Evolutionary conservation across 164 flowering plant species (phyloP).

Genomic region (Vitis rotundifolia): DNA sequence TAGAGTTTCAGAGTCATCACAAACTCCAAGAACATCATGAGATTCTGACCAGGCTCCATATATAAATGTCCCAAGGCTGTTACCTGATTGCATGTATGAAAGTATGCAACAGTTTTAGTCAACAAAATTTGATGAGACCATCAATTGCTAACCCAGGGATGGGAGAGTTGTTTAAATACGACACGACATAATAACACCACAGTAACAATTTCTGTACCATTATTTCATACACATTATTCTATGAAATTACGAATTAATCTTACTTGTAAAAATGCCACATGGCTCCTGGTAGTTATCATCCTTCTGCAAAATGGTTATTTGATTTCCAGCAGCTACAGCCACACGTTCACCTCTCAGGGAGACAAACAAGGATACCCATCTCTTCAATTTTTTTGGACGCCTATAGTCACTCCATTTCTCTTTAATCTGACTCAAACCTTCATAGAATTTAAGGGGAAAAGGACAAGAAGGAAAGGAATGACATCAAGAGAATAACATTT

Average conservation of each 20-base stretch:
- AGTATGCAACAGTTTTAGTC: not conserved
- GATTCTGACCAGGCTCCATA: conserved; percentile 87
- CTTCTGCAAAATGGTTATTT: conserved; percentile 64
- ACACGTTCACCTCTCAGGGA: conserved; percentile 74
- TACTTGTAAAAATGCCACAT: conserved; percentile 69
- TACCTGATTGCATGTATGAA: conserved; percentile 39
- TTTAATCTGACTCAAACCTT: conserved; percentile 66
- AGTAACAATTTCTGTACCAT: not conserved
- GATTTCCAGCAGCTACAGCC: conserved; percentile 83
- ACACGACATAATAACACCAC: not conserved
- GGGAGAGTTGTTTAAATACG: not conserved
- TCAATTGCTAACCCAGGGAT: too few relatives aligned
- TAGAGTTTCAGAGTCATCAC: conserved; percentile 60
- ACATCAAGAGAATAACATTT: not conserved
- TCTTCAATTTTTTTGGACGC: conserved; percentile 47
- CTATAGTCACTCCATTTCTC: conserved; percentile 63
- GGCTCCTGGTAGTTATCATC: conserved; percentile 77
- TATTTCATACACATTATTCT: not conserved
- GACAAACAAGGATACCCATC: conserved; percentile 54
- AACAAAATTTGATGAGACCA: too few relatives aligned
- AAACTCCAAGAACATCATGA: conserved; percentile 73
- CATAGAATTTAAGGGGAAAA: conserved; percentile 8
- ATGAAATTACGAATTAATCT: conserved; percentile 19
- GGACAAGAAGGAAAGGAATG: not conserved
- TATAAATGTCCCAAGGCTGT: conserved; percentile 35